phyloP scores from a whole-genome alignment of 495 filamentous ascomycete species.

The Penicillium longicatenatum region DNA sequence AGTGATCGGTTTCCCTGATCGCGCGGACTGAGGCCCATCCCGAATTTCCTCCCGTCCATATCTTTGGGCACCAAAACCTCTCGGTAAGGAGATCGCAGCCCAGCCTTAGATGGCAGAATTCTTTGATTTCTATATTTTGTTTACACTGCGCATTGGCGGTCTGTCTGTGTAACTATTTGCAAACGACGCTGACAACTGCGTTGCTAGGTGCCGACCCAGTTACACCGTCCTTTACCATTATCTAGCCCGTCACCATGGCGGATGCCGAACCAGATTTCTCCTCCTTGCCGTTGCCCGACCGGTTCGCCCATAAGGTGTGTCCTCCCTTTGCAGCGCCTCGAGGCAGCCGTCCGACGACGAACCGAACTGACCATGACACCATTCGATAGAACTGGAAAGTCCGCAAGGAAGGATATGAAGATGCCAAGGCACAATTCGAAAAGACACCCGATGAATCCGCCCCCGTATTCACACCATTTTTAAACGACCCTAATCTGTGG shows the following conservation, averaged over 20 bases:
- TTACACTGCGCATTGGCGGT: neutral
- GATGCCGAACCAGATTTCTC: conserved; percentile 80
- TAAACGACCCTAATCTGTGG: conserved; percentile 84
- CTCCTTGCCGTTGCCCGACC: conserved; percentile 75
- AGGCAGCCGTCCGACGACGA: neutral
- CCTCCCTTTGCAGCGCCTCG: neutral
- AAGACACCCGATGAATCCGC: conserved; percentile 84
- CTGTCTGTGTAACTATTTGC: neutral
- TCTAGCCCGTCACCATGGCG: conserved; percentile 40
- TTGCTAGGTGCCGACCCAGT: conserved; percentile 2
- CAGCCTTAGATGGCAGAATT: no score
- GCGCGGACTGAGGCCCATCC: conserved; percentile 15
- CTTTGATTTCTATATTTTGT: neutral
- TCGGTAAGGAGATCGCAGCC: conserved; percentile 12
- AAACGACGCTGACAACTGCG: conserved; percentile 4
- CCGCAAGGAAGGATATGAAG: conserved; percentile 92
- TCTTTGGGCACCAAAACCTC: conserved; percentile 30
- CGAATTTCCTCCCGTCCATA: conserved; percentile 16
- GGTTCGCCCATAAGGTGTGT: conserved; percentile 84
- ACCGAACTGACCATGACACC: conserved; percentile 21
- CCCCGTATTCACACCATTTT: conserved; percentile 80
- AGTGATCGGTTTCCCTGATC: conserved; percentile 7
- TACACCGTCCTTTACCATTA: conserved; percentile 3
- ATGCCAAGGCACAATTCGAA: conserved; percentile 83
- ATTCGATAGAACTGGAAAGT: conserved; percentile 88